A percentile compares a stretch with the other conserved stretches of the same genome.
phyloP scores from a whole-genome alignment of 164 flowering plant species.

The Hamamelis virginiana region DNA sequence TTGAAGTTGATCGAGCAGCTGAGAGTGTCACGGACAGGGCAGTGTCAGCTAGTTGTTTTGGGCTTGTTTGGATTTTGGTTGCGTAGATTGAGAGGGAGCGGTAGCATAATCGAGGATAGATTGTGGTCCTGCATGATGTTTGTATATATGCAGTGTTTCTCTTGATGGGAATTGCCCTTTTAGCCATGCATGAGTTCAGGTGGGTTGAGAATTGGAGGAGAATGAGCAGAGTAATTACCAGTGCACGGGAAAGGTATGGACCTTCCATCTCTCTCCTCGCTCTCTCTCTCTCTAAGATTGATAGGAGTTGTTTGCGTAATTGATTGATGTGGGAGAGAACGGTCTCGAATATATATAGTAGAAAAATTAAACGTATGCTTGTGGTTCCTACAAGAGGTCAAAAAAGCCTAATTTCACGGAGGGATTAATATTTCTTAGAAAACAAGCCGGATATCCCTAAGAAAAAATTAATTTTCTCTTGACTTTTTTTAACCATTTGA shows the following conservation, averaged over 20 bases:
- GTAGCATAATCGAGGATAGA: slow-evolving; percentile 29
- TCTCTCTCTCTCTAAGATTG: too few relatives aligned
- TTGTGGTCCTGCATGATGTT: slow-evolving; percentile 30
- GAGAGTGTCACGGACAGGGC: slow-evolving; percentile 29
- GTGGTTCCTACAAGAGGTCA: too few relatives aligned
- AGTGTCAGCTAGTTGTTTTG: slow-evolving; percentile 24
- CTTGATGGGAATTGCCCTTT: background rate
- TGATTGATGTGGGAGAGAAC: too few relatives aligned
- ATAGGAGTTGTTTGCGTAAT: too few relatives aligned
- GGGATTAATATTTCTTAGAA: too few relatives aligned
- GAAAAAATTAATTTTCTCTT: too few relatives aligned
- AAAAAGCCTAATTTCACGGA: too few relatives aligned
- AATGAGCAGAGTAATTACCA: slow-evolving; percentile 11
- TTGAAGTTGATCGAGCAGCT: slow-evolving; percentile 12
- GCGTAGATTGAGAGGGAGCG: slow-evolving; percentile 30
- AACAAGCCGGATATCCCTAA: too few relatives aligned
- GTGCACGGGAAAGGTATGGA: background rate
- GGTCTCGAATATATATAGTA: too few relatives aligned
- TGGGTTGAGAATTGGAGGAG: slow-evolving; percentile 10
- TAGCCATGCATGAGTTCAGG: background rate
- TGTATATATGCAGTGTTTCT: slow-evolving; percentile 13
- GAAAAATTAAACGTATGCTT: too few relatives aligned
- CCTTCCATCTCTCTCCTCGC: background rate
- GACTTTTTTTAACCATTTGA: too few relatives aligned
- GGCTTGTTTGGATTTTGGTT: slow-evolving; percentile 23